These are phyloP conservation scores for Tricholomella constricta DNA, from an alignment of 768 basidiomycete genomes.

Conservation along the genomic window DNA sequence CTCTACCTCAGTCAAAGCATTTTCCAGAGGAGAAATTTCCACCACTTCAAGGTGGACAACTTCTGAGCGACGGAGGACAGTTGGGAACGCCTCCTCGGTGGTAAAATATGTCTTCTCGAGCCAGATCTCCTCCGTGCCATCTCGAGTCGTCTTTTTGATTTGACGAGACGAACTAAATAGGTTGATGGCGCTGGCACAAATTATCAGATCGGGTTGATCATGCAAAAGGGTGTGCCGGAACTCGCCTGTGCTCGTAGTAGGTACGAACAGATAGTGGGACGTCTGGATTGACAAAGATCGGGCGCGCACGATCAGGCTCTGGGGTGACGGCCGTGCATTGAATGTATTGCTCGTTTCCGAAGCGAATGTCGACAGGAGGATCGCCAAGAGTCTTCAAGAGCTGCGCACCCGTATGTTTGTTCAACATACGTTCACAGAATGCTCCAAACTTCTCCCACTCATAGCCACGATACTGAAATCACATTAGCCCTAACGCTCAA, in stretches of 20 bases:
- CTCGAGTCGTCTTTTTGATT: slow-evolving; percentile 60
- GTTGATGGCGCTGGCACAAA: slow-evolving; percentile 65
- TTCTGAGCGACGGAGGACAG: slow-evolving; percentile 87
- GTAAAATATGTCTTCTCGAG: slow-evolving; percentile 86
- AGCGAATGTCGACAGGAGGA: slow-evolving; percentile 78
- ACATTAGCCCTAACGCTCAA: slow-evolving; percentile 4
- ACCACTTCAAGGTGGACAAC: slow-evolving; percentile 67
- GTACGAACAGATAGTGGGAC: slow-evolving; percentile 77
- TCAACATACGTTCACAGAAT: slow-evolving; percentile 89
- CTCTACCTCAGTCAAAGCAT: slow-evolving; percentile 79
- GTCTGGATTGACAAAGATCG: slow-evolving; percentile 85
- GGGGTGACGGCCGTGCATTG: slow-evolving; percentile 86
- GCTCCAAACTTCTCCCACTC: slow-evolving; percentile 93
- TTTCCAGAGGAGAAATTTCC: slow-evolving; percentile 86
- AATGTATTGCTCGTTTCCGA: slow-evolving; percentile 80
- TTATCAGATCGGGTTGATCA: background rate
- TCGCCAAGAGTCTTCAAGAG: slow-evolving; percentile 73
- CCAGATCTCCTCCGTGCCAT: slow-evolving; percentile 78
- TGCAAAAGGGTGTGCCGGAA: background rate
- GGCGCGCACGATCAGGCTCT: slow-evolving; percentile 74
- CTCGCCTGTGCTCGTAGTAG: slow-evolving; percentile 86
- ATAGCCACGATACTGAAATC: slow-evolving; percentile 80
- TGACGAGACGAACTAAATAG: slow-evolving; percentile 78
- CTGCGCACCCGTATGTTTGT: slow-evolving; percentile 85
- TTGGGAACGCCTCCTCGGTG: slow-evolving; percentile 89